phyloP scores from a whole-genome alignment of 2,329 filamentous ascomycete genomes.

The Trichoderma aggressivum region DNA sequence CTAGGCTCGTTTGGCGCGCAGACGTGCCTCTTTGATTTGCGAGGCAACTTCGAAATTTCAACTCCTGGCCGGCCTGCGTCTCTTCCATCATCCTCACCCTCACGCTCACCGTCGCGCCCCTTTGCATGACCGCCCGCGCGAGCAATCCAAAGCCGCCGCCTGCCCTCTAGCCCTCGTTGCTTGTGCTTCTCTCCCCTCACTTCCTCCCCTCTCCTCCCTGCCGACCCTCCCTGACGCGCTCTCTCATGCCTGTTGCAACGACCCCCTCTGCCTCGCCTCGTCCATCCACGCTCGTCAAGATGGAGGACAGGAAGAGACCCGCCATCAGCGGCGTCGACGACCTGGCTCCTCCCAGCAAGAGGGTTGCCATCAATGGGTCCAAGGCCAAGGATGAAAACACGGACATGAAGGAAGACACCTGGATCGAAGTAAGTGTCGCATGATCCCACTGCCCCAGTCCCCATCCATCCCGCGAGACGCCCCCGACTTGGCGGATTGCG shows the following conservation, averaged over 20 bases:
- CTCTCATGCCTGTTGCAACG: constrained; percentile 87
- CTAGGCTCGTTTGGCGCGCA: constrained; percentile 37
- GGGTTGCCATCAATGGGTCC: constrained; percentile 81
- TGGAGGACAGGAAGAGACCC: constrained; percentile 99
- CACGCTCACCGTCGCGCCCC: constrained; percentile 31
- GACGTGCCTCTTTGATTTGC: constrained; percentile 38
- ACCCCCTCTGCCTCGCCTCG: constrained; percentile 65
- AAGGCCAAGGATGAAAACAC: constrained; percentile 54
- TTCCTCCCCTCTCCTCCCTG: constrained; percentile 37
- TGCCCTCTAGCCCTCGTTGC: constrained; percentile 33
- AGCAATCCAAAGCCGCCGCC: constrained; percentile 33
- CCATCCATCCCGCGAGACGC: constrained; percentile 7
- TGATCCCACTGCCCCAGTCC: constrained; percentile 26
- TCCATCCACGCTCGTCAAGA: constrained; percentile 84
- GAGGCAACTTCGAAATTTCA: constrained; percentile 46
- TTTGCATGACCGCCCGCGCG: constrained; percentile 37
- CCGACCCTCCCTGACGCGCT: constrained; percentile 31
- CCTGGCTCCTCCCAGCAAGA: constrained; percentile 83
- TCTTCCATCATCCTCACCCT: constrained; percentile 34
- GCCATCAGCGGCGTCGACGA: constrained; percentile 78
- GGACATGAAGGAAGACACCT: constrained; percentile 57
- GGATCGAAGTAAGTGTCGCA: constrained; percentile 62
- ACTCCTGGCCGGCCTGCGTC: constrained; percentile 37
- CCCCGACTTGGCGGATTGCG: background rate
- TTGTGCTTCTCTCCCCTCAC: constrained; percentile 22